A percentile compares a stretch with the other conserved stretches of the same genome.
Evolutionary conservation across 148 eudicot genomes (phyloP).

Genomic region (Nepenthes gracilis): DNA sequence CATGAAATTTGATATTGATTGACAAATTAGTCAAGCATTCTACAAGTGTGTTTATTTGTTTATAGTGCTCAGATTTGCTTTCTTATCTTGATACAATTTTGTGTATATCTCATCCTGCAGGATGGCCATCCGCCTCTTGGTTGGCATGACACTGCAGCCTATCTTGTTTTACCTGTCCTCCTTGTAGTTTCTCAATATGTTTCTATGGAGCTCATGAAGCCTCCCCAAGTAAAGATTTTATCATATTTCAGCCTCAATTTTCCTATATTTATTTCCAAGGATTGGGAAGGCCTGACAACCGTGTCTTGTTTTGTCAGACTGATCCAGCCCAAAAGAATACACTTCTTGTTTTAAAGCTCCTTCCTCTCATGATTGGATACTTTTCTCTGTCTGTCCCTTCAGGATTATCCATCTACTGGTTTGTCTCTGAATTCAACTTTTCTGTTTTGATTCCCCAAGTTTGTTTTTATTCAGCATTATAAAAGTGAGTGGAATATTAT

Average conservation of each 20-base stretch:
- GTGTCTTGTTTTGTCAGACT: conserved; percentile 44
- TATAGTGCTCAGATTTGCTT: not conserved
- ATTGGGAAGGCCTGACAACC: conserved; percentile 13
- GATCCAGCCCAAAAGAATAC: conserved; percentile 96
- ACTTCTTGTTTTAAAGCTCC: conserved; percentile 83
- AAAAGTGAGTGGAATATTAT: not conserved
- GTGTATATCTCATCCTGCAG: conserved; percentile 23
- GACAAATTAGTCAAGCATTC: not conserved
- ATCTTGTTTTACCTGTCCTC: conserved; percentile 93
- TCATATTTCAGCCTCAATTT: conserved; percentile 1
- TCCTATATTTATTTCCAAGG: conserved; percentile 9
- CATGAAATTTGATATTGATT: no score
- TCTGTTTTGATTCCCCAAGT: not conserved
- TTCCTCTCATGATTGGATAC: conserved; percentile 98
- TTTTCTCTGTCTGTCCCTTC: conserved; percentile 96
- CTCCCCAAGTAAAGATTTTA: conserved; percentile 60
- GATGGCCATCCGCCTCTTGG: conserved; percentile 99
- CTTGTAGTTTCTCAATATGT: conserved; percentile 84
- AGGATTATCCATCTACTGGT: conserved; percentile 96
- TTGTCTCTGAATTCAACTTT: conserved; percentile 15
- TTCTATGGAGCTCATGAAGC: conserved; percentile 98
- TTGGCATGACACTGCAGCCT: conserved; percentile 85
- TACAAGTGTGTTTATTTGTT: not conserved
- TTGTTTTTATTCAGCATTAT: conserved; percentile 1
- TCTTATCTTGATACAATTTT: not conserved